These are phyloP conservation scores for Lachancea fermentati DNA, from an alignment of 805 yeast species.

Conservation along the genomic window DNA sequence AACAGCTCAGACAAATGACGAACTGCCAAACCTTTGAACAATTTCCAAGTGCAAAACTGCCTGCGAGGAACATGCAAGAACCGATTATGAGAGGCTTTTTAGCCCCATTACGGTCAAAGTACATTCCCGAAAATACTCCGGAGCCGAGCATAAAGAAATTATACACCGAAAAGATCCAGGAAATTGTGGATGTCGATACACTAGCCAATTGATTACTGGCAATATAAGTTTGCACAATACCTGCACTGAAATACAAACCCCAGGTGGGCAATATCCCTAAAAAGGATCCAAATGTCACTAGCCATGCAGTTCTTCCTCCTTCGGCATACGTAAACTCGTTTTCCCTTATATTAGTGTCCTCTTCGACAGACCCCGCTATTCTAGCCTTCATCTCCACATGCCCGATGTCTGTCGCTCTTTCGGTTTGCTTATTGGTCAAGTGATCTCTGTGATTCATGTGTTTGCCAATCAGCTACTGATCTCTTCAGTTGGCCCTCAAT, in stretches of 20 bases:
- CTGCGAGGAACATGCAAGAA: slow-evolving; percentile 38
- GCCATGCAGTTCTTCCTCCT: slow-evolving; percentile 39
- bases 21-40: slow-evolving; percentile 52
- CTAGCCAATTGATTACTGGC: slow-evolving; percentile 44
- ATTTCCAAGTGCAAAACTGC: slow-evolving; percentile 48
- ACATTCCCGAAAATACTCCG: slow-evolving; percentile 38
- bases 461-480: too few relatives aligned
- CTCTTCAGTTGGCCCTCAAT: too few relatives aligned
- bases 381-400: not conserved
- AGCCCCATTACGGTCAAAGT: slow-evolving; percentile 58
- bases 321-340: slow-evolving; percentile 30
- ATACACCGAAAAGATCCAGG: slow-evolving; percentile 58
- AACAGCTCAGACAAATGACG: slow-evolving; percentile 47
- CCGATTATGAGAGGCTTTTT: slow-evolving; percentile 41
- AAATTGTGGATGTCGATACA: slow-evolving; percentile 43
- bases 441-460: too few relatives aligned
- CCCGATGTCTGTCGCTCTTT: too few relatives aligned
- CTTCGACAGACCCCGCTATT: slow-evolving; percentile 4
- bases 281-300: slow-evolving; percentile 36
- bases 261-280: slow-evolving; percentile 52
- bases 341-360: slow-evolving; percentile 3
- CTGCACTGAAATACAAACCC: slow-evolving; percentile 62
- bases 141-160: slow-evolving; percentile 26
- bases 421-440: too few relatives aligned
- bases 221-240: slow-evolving; percentile 63